Evolutionary conservation across 768 basidiomycete genomes (phyloP).

Genomic region (Russula abietina): DNA sequence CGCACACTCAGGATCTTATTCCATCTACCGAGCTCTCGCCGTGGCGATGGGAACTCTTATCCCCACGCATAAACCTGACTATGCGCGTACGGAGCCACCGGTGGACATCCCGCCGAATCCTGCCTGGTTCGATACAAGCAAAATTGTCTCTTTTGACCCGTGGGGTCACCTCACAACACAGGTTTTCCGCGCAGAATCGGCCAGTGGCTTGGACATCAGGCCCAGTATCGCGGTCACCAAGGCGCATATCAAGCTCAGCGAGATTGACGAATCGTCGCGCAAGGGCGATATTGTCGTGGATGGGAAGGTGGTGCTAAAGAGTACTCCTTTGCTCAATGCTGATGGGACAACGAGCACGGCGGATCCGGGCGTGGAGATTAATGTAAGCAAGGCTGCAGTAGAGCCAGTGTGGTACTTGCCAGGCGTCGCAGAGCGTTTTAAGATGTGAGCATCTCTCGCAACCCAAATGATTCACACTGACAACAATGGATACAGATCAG

Average conservation of each 20-base stretch:
- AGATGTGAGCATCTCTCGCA: slow-evolving; percentile 53
- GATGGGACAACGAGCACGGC: slow-evolving; percentile 54
- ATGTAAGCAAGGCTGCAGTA: slow-evolving; percentile 86
- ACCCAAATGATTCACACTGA: neutral
- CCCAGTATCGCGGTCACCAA: slow-evolving; percentile 92
- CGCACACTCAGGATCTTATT: slow-evolving; percentile 90
- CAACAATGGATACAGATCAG: slow-evolving; percentile 48
- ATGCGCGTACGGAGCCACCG: slow-evolving; percentile 77
- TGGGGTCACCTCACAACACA: slow-evolving; percentile 85
- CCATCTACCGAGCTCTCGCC: slow-evolving; percentile 87
- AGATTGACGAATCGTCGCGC: slow-evolving; percentile 77
- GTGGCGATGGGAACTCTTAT: slow-evolving; percentile 85
- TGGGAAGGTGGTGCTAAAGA: slow-evolving; percentile 74
- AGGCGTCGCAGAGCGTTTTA: slow-evolving; percentile 89
- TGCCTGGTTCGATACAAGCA: slow-evolving; percentile 65
- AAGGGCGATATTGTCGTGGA: slow-evolving; percentile 71
- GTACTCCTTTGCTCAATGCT: slow-evolving; percentile 52
- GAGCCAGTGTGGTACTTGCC: slow-evolving; percentile 97
- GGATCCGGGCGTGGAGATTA: slow-evolving; percentile 80
- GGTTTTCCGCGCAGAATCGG: slow-evolving; percentile 57
- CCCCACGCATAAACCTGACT: slow-evolving; percentile 78
- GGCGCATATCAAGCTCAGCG: slow-evolving; percentile 91
- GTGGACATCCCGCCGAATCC: slow-evolving; percentile 71
- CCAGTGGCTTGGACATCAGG: slow-evolving; percentile 74
- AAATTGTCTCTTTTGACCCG: slow-evolving; percentile 92